These are phyloP conservation scores for Cryptosporidium felis DNA, from an alignment of 169 alveolate genomes.

Conservation along the genomic window DNA sequence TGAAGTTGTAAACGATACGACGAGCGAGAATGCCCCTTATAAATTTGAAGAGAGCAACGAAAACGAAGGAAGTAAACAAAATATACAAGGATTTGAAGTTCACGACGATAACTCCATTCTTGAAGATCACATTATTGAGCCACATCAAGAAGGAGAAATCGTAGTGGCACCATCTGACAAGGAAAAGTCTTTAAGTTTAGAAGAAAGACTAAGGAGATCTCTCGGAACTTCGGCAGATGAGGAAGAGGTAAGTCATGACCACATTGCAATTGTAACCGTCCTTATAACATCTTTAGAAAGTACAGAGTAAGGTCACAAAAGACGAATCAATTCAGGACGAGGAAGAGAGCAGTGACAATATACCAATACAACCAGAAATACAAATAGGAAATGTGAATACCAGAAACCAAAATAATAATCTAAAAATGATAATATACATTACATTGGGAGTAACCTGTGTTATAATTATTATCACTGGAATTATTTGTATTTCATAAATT, in stretches of 20 bases:
- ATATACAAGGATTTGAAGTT: not conserved
- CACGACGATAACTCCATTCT: not conserved
- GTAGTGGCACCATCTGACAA: constrained; percentile 43
- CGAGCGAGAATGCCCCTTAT: not conserved
- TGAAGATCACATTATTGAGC: not conserved
- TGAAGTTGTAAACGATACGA: not conserved
- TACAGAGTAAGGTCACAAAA: not conserved
- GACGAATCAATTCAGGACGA: constrained; percentile 1
- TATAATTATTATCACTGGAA: not conserved
- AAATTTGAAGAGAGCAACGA: not conserved
- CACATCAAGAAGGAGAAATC: not conserved
- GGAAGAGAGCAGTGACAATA: too few species aligned
- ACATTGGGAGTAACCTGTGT: constrained; percentile 18
- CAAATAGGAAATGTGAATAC: not conserved
- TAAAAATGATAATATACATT: not conserved
- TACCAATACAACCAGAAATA: constrained; percentile 45
- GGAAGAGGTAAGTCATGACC: constrained; percentile 12
- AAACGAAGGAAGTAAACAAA: not conserved
- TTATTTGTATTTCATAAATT: not conserved
- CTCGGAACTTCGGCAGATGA: constrained; percentile 13
- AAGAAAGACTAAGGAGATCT: constrained; percentile 42
- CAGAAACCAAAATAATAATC: not conserved
- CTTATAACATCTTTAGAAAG: not conserved
- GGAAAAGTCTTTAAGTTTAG: not conserved
- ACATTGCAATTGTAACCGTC: not conserved